These are phyloP conservation scores for Piper longum DNA, from an alignment of 164 flowering plant genomes.

Conservation along the genomic window DNA sequence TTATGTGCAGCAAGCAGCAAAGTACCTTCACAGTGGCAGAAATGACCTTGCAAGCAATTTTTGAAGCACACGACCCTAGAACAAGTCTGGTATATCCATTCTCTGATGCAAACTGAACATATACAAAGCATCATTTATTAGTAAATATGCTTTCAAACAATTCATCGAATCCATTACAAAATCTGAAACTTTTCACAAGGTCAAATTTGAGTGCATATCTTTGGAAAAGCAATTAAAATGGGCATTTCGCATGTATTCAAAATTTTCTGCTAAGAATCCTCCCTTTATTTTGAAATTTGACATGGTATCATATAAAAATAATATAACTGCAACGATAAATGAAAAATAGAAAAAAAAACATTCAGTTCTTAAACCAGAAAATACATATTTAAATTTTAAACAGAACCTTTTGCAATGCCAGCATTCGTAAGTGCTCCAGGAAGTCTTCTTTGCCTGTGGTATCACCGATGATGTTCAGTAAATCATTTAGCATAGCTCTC, in stretches of 20 bases:
- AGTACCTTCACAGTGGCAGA: constrained; percentile 86
- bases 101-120: constrained; percentile 56
- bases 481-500: constrained; percentile 26
- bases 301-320: not conserved
- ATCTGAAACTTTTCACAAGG: too few relatives aligned
- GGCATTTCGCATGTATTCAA: too few relatives aligned
- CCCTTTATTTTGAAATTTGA: too few relatives aligned
- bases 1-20: not conserved
- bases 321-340: not conserved
- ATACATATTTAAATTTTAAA: not conserved
- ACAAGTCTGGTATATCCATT: constrained; percentile 72
- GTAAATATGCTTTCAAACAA: not conserved
- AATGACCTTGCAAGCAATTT: constrained; percentile 78
- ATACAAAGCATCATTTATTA: not conserved
- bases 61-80: constrained; percentile 78
- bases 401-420: constrained; percentile 75
- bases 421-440: constrained; percentile 53
- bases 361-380: not conserved
- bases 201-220: too few relatives aligned
- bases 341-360: not conserved
- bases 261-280: too few relatives aligned
- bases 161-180: too few relatives aligned
- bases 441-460: constrained; percentile 88
- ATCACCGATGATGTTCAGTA: constrained; percentile 43
- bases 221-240: too few relatives aligned